These are phyloP conservation scores for Penicillium palitans DNA, from an alignment of 2,329 filamentous ascomycete species.

Conservation along the genomic window DNA sequence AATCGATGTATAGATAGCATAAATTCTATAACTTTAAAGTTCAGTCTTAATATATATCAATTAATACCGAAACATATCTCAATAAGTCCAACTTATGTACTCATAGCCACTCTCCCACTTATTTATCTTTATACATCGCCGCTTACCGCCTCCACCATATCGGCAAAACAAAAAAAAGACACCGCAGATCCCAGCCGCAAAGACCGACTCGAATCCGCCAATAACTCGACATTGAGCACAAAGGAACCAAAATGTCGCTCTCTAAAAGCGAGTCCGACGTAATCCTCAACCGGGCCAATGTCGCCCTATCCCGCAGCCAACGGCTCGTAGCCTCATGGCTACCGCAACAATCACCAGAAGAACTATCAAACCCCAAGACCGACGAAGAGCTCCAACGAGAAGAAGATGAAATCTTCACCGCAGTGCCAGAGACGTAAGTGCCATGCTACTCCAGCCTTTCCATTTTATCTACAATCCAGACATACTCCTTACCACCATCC, in stretches of 20 bases:
- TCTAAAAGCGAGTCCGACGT: slow-evolving; percentile 53
- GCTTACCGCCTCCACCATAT: background rate
- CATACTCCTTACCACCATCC: background rate
- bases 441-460: no score
- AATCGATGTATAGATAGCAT: background rate
- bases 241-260: slow-evolving; percentile 29
- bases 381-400: slow-evolving; percentile 51
- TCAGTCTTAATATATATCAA: background rate
- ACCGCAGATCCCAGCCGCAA: slow-evolving; percentile 13
- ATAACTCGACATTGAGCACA: background rate
- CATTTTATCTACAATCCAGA: background rate
- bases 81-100: background rate
- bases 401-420: slow-evolving; percentile 56
- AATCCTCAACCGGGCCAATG: slow-evolving; percentile 55
- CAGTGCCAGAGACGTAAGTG: slow-evolving; percentile 55
- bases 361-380: slow-evolving; percentile 41
- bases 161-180: slow-evolving; percentile 6
- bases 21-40: background rate
- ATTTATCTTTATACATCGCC: background rate
- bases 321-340: slow-evolving; percentile 59
- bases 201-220: background rate
- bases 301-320: slow-evolving; percentile 56
- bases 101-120: background rate
- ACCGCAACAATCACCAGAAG: slow-evolving; percentile 47
- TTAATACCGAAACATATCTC: background rate